Conservation (phyloP, 345 rosid genomes). For the Melastoma malabathricum region DNA sequence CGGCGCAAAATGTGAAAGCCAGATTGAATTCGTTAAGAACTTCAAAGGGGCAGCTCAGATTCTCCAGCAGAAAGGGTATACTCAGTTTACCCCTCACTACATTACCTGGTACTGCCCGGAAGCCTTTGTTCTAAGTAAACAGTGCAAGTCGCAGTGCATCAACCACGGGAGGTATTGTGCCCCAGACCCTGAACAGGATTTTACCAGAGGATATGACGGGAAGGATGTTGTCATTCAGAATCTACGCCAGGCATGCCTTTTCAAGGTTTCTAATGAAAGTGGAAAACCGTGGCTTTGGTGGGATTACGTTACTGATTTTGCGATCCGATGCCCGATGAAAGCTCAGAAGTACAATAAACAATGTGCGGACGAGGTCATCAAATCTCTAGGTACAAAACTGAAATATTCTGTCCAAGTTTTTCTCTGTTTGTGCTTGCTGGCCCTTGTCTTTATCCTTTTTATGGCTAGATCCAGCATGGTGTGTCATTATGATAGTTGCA, state of each 20-base stretch:
- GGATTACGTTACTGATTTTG: conserved; percentile 52
- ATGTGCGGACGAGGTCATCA: conserved; percentile 33
- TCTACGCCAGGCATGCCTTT: conserved; percentile 41
- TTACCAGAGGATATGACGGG: conserved; percentile 45
- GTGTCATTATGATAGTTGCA: too few relatives aligned
- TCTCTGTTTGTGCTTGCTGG: not conserved
- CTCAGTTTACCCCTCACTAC: conserved; percentile 48
- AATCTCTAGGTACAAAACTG: conserved; percentile 33
- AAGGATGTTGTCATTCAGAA: conserved; percentile 52
- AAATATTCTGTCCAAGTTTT: not conserved
- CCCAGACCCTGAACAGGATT: conserved; percentile 56
- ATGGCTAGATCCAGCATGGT: too few relatives aligned
- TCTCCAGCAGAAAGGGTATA: conserved; percentile 45
- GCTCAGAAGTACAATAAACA: conserved; percentile 47
- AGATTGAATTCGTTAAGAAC: conserved; percentile 43
- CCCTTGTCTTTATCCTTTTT: not conserved
- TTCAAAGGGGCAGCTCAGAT: conserved; percentile 57
- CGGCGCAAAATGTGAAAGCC: conserved; percentile 43
- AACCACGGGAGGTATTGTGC: conserved; percentile 56
- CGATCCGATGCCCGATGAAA: conserved; percentile 52
- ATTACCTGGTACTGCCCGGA: conserved; percentile 55
- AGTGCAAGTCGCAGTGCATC: too few relatives aligned
- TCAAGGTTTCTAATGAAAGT: conserved; percentile 34
- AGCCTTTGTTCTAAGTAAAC: conserved; percentile 40
- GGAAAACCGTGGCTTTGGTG: conserved; percentile 58